phyloP scores from a whole-genome alignment of 2,329 filamentous ascomycete genomes.

The Cercospora sp. region DNA sequence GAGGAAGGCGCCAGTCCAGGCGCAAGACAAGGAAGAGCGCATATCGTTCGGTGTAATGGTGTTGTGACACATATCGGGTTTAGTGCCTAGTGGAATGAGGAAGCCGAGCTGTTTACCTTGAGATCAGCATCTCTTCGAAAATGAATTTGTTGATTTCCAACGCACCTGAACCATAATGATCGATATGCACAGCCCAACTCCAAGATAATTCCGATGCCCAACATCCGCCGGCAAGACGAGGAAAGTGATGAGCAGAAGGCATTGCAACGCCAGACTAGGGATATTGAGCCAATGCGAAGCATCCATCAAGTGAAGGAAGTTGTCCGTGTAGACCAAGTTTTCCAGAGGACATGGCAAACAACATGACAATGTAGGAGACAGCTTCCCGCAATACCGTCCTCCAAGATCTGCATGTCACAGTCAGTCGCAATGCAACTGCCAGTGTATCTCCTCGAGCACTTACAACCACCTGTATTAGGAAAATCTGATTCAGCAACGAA shows the following conservation, averaged over 20 bases:
- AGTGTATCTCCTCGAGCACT: constrained; percentile 35
- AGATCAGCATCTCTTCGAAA: constrained; percentile 61
- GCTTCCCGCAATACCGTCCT: constrained; percentile 58
- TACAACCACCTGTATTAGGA: constrained; percentile 66
- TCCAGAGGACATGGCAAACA: constrained; percentile 75
- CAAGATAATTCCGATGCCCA: constrained; percentile 73
- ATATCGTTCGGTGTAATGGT: constrained; percentile 83
- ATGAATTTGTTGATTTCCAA: constrained; percentile 55
- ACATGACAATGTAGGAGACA: constrained; percentile 58
- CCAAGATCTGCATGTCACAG: constrained; percentile 30
- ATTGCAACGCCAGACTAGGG: constrained; percentile 66
- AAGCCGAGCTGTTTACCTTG: constrained; percentile 69
- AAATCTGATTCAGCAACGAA: constrained; percentile 64
- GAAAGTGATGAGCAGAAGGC: constrained; percentile 76
- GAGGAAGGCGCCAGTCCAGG: constrained; percentile 75
- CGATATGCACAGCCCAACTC: constrained; percentile 83
- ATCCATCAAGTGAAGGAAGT: constrained; percentile 13
- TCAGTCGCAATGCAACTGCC: not conserved
- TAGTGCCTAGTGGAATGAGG: constrained; percentile 73
- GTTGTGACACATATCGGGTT: constrained; percentile 75
- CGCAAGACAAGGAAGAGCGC: constrained; percentile 71
- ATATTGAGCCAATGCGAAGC: constrained; percentile 65
- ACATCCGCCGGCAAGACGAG: constrained; percentile 69
- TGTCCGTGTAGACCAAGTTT: constrained; percentile 18
- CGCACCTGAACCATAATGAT: constrained; percentile 70